Evolutionary conservation across 1,284 basidiomycete species (phyloP).

Genomic region (Meira nashicola): DNA sequence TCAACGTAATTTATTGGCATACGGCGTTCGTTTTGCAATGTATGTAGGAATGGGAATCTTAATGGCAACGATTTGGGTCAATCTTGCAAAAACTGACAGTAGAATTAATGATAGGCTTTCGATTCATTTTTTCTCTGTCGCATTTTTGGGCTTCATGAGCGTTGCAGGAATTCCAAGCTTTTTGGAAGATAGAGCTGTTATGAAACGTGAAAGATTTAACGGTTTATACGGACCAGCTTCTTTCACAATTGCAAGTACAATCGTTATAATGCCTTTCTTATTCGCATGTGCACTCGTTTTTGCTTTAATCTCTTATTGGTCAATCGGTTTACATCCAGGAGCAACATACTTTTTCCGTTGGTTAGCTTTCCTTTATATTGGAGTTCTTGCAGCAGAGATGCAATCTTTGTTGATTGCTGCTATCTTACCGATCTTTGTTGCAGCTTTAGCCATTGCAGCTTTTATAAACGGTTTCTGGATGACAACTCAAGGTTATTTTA

Average conservation of each 20-base stretch:
- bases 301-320: slow-evolving; percentile 51
- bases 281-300: slow-evolving; percentile 49
- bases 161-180: slow-evolving; percentile 54
- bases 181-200: slow-evolving; percentile 55
- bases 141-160: slow-evolving; percentile 61
- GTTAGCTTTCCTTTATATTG: slow-evolving; percentile 61
- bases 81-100: slow-evolving; percentile 54
- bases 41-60: slow-evolving; percentile 55
- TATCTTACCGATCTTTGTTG: slow-evolving; percentile 62
- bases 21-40: slow-evolving; percentile 63
- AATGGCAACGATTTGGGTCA: slow-evolving; percentile 63
- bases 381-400: slow-evolving; percentile 61
- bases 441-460: slow-evolving; percentile 60
- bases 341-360: slow-evolving; percentile 60
- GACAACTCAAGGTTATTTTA: slow-evolving; percentile 53
- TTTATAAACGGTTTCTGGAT: slow-evolving; percentile 67
- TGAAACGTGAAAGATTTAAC: slow-evolving; percentile 53
- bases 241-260: slow-evolving; percentile 42
- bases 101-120: slow-evolving; percentile 53
- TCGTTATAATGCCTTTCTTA: slow-evolving; percentile 53
- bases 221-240: slow-evolving; percentile 48
- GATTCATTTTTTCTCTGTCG: slow-evolving; percentile 54
- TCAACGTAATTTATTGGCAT: slow-evolving; percentile 60
- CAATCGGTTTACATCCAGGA: slow-evolving; percentile 58
- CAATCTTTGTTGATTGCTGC: slow-evolving; percentile 61